Evolutionary conservation across 192 early-diverging fungal species (phyloP), one percentile per base, ranked within the genome.

Genomic region (Phlyctochytrium bullatum): DNA sequence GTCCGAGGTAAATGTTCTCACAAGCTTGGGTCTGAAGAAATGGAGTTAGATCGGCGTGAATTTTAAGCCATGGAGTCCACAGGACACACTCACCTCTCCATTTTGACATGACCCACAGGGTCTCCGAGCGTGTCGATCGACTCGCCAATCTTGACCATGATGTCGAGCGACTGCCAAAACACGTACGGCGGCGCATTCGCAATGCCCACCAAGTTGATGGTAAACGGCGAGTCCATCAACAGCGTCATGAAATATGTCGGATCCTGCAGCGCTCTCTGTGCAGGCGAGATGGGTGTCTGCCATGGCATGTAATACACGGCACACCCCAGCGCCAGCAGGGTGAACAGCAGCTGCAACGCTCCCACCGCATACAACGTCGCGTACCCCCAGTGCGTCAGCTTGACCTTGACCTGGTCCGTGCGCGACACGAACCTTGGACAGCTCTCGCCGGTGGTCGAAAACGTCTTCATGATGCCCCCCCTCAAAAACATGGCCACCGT

Each of bases 191-290:
- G 66, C 16, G 66, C 66, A 51, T 67, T 67, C 27, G 54, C 66
- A 17, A 57, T 68, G 10, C 66, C 66, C 34, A 61, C 40, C 34
- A 68, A 28, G 24, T 62, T 68, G 30, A 61, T 31, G 17, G 57
- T 24, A 68, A 68, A 68, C 28, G 66, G 66, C 28, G 66, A 68
- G 34, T 68, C 66, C 28, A 36, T 50, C n/a, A 68, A 51, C 14
- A 61, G 30, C 10, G 58, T 35, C 66, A 68, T 68, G 29, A 68
- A 68, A 50, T 68, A 68, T 29, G 66, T 68, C 25, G 66, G 66
- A 31, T 68, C 56, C 34, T 23, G 24, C 30, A 68, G 30, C 16
- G 59, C 58, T 10, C 66, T 53, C 29, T 60, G 32, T 36, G 66
- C 66, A 27, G 66, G 66, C n/a, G 56, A 36, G 35, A 68, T 12